Evolutionary conservation across 192 early-diverging fungal species (phyloP).

Genomic region (Coemansia sp.): DNA sequence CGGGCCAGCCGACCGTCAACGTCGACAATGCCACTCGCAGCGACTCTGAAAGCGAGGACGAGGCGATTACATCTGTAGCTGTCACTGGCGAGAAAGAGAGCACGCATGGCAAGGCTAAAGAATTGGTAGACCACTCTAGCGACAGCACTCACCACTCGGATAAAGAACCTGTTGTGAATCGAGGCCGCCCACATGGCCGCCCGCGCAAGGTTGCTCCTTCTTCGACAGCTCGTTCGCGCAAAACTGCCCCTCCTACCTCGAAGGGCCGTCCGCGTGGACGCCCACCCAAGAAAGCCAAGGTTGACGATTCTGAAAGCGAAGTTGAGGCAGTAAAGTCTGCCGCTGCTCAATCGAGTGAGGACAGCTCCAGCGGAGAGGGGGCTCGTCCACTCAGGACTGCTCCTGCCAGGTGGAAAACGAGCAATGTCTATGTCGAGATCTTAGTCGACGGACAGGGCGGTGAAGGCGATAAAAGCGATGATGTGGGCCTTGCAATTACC

Average conservation of each 20-base stretch:
- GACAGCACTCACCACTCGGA: background rate
- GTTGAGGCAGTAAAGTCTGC: background rate
- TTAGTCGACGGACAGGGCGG: background rate
- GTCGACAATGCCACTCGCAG: background rate
- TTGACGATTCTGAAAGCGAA: background rate
- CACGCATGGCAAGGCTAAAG: background rate
- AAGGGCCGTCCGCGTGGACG: background rate
- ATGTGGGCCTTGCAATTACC: background rate
- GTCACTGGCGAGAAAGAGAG: background rate
- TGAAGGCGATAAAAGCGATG: background rate
- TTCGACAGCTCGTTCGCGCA: background rate
- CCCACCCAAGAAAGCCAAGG: background rate
- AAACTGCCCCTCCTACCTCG: background rate
- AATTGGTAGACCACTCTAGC: background rate
- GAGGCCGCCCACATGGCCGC: background rate
- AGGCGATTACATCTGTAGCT: background rate
- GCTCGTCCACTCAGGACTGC: background rate
- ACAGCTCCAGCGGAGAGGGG: background rate
- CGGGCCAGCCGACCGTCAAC: background rate
- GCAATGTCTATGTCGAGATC: slow-evolving; percentile 1
- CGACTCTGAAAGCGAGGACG: background rate
- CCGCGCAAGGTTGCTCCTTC: background rate
- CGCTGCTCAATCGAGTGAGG: background rate
- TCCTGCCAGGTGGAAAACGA: background rate
- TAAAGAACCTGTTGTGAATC: background rate